Conservation (phyloP, 2,329 filamentous ascomycete genomes). For the Akanthomyces lecanii region DNA sequence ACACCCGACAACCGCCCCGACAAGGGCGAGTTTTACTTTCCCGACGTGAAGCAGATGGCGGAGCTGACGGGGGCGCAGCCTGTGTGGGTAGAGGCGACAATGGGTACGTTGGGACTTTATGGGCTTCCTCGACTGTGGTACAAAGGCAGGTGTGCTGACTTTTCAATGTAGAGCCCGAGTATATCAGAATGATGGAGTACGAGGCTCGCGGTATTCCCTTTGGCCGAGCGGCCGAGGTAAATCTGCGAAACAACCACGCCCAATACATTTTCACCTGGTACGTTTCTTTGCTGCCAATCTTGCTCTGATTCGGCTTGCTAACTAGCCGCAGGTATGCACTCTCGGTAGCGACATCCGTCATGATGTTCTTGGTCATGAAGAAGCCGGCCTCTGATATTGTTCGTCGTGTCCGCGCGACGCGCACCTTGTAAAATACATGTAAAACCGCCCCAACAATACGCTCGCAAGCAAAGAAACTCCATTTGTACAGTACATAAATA, state of each 20-base stretch:
- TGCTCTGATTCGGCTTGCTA: not conserved
- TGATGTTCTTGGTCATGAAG: constrained; percentile 93
- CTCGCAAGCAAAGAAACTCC: not conserved
- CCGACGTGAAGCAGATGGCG: constrained; percentile 91
- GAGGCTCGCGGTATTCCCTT: constrained; percentile 82
- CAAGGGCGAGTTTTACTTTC: constrained; percentile 87
- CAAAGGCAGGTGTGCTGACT: constrained; percentile 12
- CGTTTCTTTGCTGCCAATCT: constrained; percentile 27
- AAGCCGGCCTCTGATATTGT: constrained; percentile 73
- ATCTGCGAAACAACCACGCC: constrained; percentile 90
- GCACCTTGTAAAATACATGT: constrained; percentile 15
- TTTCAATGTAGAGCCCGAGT: constrained; percentile 61
- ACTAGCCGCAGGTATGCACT: constrained; percentile 69
- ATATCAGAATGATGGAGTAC: constrained; percentile 71
- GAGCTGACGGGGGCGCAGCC: constrained; percentile 73
- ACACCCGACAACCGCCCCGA: constrained; percentile 86
- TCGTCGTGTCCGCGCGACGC: constrained; percentile 63
- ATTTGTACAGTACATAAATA: constrained; percentile 23
- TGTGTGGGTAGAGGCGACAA: constrained; percentile 94
- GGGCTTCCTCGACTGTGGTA: not conserved
- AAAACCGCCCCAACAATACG: constrained; percentile 24
- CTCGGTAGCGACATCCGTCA: constrained; percentile 79
- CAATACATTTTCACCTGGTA: constrained; percentile 99
- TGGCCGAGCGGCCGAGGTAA: constrained; percentile 82
- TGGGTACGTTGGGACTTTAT: constrained; percentile 54